These are phyloP conservation scores for Rutstroemia sp. DNA, from an alignment of 2,329 filamentous ascomycete genomes.

Conservation along the genomic window DNA sequence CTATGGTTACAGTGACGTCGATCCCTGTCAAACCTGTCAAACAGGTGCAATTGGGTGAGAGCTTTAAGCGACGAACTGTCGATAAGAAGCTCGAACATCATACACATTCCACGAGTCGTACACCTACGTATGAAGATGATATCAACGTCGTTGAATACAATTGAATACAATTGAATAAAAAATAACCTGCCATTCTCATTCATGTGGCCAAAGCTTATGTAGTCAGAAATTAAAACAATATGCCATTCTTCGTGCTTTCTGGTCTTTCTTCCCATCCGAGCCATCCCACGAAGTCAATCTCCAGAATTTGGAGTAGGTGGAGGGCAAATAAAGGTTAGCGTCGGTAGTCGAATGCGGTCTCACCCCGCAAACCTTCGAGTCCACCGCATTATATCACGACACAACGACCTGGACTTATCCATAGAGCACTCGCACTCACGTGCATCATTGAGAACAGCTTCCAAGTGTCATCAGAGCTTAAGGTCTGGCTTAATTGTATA, in stretches of 20 bases:
- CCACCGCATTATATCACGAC: not conserved
- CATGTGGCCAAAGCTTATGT: too few species aligned
- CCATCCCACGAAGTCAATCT: too few species aligned
- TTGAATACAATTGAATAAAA: too few species aligned
- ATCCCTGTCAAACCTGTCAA: not conserved
- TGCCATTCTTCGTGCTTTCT: too few species aligned
- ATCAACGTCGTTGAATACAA: too few species aligned
- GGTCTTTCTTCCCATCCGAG: too few species aligned
- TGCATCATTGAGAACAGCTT: not conserved
- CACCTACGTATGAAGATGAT: too few species aligned
- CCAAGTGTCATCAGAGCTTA: not conserved
- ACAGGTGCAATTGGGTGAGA: not conserved
- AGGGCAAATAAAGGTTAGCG: not conserved
- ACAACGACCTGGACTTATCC: too few species aligned
- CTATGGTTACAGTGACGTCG: slow-evolving; percentile 1
- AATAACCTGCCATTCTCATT: too few species aligned
- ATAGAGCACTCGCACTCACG: not conserved
- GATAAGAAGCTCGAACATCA: not conserved
- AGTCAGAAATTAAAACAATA: too few species aligned
- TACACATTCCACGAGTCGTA: too few species aligned
- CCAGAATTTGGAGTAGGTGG: too few species aligned
- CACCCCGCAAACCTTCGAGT: not conserved
- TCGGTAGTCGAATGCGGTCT: not conserved
- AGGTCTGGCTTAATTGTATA: not conserved
- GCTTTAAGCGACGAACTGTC: not conserved